Base-by-base conservation (phyloP, 1,284 basidiomycete genomes). In the Apiotrichum gracile region DNA sequence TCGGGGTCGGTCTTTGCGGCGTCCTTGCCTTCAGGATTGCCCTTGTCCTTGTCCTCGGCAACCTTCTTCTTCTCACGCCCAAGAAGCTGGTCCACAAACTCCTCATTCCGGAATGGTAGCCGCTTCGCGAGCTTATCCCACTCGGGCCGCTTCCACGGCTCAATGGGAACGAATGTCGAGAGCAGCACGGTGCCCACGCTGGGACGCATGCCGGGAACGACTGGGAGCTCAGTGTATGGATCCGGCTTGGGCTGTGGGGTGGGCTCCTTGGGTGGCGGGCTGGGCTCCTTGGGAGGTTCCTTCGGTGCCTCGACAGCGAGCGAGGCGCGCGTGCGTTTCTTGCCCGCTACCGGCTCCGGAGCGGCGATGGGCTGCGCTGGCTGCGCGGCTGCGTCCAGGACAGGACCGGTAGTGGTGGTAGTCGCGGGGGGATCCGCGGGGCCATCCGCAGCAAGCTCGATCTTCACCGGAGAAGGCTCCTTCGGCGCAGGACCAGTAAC, bases 71-170 rank as follows among this genome's bases (percentile, higher is more conserved):
- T 44, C 27, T 21, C 26, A 3, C 16, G 17, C 27, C 27, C n/a
- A 2, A 44, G 42, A 14, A 57, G 47, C 29, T 55, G 51, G 3
- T 50, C 51, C 42, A 62, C 60, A 37, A 65, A 65, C 9, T 49
- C 54, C 2, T 59, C 60, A 46, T 67, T 67, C n/a, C 61, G 49
- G 52, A 68, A 73, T 1, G 71, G 69, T 37, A 73, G 51, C 7
- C 62, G 49, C 21, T 55, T 56, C 17, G 51, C 55, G 16, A 70
- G 43, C 21, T 43, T 40, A 5, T 54, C 46, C 71, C 70, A 72
- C 40, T 67, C 61, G 0, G 67, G 65, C 55, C 56, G 58, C 6
- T 45, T 38, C 66, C 69, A 73, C 10, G 47, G 52, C 6, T 41
- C 54, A 5, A 52, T 42, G 3, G 70, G 67, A 1, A 72, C 42